Evolutionary conservation across 116 monocot species (phyloP), one percentile per base, ranked within the genome.

Genomic region (Zostera marina): DNA sequence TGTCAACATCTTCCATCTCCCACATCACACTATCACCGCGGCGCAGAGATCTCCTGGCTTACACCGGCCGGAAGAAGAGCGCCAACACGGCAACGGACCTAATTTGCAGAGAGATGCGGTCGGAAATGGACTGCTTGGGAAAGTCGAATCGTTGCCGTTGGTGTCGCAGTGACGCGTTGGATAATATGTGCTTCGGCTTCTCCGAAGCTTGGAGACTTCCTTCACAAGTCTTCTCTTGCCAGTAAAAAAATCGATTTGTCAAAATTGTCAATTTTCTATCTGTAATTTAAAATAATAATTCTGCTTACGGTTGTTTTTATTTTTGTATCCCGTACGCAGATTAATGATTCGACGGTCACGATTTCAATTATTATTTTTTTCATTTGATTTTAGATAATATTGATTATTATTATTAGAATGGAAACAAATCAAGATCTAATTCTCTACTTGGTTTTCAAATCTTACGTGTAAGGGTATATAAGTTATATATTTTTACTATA

Each of bases 141-240:
- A 72, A 58, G 52, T 59, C 68, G 39, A 32, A n/a, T 9, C 22
- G 47, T n/a, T 89, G 89, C 76, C 56, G 73, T 53, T 89, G 89
- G 89, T 89, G 89, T 74, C 56, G 54, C 17, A 89, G 89, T 62
- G 89, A 84, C 7, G 76, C 69, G 54, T 59, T 89, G 20, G 89
- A 89, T 69, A 84, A 89, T 64, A 78, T 76, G 78, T 89, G 89
- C 76, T 84, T 89, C 69, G 73, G 69, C 16, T 65, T 76, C 52
- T 32, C 72, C 44, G 89, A 89, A 76, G 82, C 89, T 7, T 77
- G 80, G 82, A 54, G 89, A 59, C 74, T 89, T 22, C 84, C 89
- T n/a, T 25, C 40, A 53, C 89, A 89, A 76, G 76, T 86, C 52
- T 86, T 86, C 75, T 77, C 85, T 23, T 86, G 85, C 67, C 48